Base-by-base conservation (phyloP, 352 stramenopile genomes). In the Phytophthora citrophthora region DNA sequence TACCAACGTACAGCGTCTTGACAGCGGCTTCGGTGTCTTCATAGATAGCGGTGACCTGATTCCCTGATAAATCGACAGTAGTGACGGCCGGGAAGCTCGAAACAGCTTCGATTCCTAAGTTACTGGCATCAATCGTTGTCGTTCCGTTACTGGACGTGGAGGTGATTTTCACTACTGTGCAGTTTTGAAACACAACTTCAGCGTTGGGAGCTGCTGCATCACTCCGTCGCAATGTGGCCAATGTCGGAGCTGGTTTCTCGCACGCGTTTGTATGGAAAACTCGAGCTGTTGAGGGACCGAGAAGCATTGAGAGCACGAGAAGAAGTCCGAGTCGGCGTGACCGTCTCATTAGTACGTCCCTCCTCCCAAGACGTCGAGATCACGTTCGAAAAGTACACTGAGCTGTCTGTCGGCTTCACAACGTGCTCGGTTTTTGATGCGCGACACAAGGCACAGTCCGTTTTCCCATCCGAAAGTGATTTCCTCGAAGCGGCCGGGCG, bases 171-270 rank as follows among this genome's bases (percentile, higher is more conserved):
- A 74, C 64, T 3, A 74, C 54, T 10, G 54, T 65, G 60, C 69
- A 77, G 27, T 77, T 77, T 44, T 45, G 56, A 48, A 68, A 77
- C 38, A 77, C 59, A 16, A 77, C 60, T 15, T 77, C 69, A 1
- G 69, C 69, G 16, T 62, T 61, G 1, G 69, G 63, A 11, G 49
- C 2, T 5, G n/a, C 32, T 15, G 40, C 39, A 0, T 54, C 41
- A n/a, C 46, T 74, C 34, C 56, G 51, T 48, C 59, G 54, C 34
- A 77, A 50, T 0, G 59, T 74, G 15, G 50, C 62, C 13, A 71
- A 54, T 36, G 53, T 71, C 47, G 69, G 69, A 9, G 65, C 65
- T 57, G 58, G 63, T 43, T 63, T 52, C 34, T 67, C 48, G 31
- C 68, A 76, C 31, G 48, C 49, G 29, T 56, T 48, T 15, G 56